phyloP scores from a whole-genome alignment of 768 basidiomycete species.

The Grammothele lineata region DNA sequence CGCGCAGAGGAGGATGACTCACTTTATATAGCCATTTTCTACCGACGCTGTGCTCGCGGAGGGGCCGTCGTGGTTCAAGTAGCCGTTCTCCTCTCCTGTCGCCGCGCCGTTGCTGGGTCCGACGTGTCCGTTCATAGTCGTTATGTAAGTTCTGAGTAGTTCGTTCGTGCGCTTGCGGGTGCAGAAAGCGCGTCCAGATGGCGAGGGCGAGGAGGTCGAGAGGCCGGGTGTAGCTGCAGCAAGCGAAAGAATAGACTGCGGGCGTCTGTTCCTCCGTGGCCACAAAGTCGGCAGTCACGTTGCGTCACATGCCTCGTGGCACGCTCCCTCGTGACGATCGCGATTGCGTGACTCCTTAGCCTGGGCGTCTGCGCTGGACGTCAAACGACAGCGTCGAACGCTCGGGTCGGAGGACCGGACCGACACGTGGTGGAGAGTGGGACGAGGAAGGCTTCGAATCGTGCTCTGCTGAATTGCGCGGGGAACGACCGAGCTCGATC shows the following conservation, averaged over 20 bases:
- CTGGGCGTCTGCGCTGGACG: too few species aligned
- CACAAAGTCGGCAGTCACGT: constrained; percentile 2
- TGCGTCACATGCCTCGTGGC: not conserved
- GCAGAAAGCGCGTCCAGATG: too few species aligned
- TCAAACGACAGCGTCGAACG: too few species aligned
- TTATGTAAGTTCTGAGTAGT: too few species aligned
- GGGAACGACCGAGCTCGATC: too few species aligned
- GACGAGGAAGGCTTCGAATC: too few species aligned
- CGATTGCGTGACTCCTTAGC: too few species aligned
- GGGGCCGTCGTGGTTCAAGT: constrained; percentile 33
- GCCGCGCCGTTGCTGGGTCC: constrained; percentile 44
- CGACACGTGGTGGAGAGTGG: constrained; percentile 1
- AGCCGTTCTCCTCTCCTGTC: constrained; percentile 14
- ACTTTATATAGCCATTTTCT: constrained; percentile 57
- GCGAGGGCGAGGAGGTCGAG: not conserved
- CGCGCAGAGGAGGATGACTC: constrained; percentile 37
- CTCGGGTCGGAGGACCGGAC: constrained; percentile 1
- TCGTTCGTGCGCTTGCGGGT: too few species aligned
- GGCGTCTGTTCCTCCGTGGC: not conserved
- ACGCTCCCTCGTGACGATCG: not conserved
- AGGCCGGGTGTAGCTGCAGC: too few species aligned
- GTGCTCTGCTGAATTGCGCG: too few species aligned
- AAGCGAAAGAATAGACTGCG: constrained; percentile 8
- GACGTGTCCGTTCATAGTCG: constrained; percentile 46
- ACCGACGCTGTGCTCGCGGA: constrained; percentile 20